Conservation (phyloP, 148 eudicot genomes). For the Vaccinium corymbosum region DNA sequence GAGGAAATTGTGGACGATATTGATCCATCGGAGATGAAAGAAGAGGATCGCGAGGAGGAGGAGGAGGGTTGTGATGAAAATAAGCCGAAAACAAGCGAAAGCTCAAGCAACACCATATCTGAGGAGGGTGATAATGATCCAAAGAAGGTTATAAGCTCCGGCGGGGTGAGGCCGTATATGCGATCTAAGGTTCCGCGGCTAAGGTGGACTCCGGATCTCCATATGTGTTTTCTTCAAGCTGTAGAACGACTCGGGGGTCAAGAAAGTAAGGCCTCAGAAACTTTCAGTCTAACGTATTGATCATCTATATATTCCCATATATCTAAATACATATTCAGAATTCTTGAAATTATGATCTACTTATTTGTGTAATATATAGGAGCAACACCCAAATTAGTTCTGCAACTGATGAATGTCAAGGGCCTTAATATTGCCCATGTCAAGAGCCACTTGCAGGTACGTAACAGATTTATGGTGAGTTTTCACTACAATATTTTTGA, state of each 20-base stretch:
- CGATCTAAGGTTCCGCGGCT: slow-evolving; percentile 29
- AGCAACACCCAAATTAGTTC: slow-evolving; percentile 26
- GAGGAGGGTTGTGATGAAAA: slow-evolving; percentile 12
- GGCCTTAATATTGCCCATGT: slow-evolving; percentile 26
- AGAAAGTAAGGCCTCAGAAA: slow-evolving; percentile 17
- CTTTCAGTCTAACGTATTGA: neutral
- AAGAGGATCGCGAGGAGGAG: neutral
- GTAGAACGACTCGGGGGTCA: slow-evolving; percentile 28
- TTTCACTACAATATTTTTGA: no score
- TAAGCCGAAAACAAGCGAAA: slow-evolving; percentile 1
- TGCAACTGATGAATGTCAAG: slow-evolving; percentile 20
- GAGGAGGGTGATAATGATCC: neutral
- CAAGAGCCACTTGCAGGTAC: slow-evolving; percentile 25
- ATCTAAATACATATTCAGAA: neutral
- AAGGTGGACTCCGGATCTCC: slow-evolving; percentile 37
- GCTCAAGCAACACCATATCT: slow-evolving; percentile 18
- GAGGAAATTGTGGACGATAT: neutral
- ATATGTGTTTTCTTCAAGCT: slow-evolving; percentile 28
- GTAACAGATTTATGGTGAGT: no score
- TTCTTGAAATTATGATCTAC: neutral
- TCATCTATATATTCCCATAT: neutral
- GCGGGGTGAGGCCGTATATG: slow-evolving; percentile 21
- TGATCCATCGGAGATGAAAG: neutral
- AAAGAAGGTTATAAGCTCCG: neutral
- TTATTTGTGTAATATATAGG: neutral